These are phyloP conservation scores for Metschnikowia lunata DNA, from an alignment of 805 yeast species.

Conservation along the genomic window DNA sequence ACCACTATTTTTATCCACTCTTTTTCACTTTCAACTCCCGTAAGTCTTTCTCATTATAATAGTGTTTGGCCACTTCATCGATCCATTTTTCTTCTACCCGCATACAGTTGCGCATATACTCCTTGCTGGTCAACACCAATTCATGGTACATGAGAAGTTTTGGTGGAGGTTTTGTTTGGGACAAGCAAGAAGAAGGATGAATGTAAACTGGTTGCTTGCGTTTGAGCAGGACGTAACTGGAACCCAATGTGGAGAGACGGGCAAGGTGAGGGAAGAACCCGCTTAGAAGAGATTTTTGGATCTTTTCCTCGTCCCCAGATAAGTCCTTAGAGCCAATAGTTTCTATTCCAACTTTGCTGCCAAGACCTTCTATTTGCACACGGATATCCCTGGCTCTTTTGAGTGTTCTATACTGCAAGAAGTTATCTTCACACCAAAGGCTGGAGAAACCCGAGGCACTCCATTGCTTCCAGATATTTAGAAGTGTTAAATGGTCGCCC, in stretches of 20 bases:
- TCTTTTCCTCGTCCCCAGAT: constrained; percentile 19
- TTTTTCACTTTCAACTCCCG: not conserved
- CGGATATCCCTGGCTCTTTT: constrained; percentile 65
- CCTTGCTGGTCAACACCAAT: constrained; percentile 77
- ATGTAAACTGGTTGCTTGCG: constrained; percentile 69
- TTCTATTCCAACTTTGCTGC: constrained; percentile 48
- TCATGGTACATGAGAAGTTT: constrained; percentile 76
- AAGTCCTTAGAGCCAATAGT: constrained; percentile 12
- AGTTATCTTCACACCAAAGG: constrained; percentile 84
- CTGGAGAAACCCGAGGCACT: constrained; percentile 57
- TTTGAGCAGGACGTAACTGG: constrained; percentile 60
- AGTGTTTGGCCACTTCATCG: constrained; percentile 69
- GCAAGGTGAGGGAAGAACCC: constrained; percentile 72
- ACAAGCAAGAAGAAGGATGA: constrained; percentile 82
- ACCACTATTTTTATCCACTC: too few relatives aligned
- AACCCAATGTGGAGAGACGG: constrained; percentile 56
- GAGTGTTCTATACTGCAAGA: constrained; percentile 70
- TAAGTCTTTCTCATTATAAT: constrained; percentile 27
- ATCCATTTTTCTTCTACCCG: constrained; percentile 72
- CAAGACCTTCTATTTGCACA: constrained; percentile 60
- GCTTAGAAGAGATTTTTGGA: constrained; percentile 55
- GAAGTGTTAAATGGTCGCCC: constrained; percentile 77
- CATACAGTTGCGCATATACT: constrained; percentile 80
- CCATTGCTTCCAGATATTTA: constrained; percentile 80
- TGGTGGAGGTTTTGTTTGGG: constrained; percentile 64